Base-by-base conservation (phyloP, 352 stramenopile species). In the Phytophthora aleatoria region DNA sequence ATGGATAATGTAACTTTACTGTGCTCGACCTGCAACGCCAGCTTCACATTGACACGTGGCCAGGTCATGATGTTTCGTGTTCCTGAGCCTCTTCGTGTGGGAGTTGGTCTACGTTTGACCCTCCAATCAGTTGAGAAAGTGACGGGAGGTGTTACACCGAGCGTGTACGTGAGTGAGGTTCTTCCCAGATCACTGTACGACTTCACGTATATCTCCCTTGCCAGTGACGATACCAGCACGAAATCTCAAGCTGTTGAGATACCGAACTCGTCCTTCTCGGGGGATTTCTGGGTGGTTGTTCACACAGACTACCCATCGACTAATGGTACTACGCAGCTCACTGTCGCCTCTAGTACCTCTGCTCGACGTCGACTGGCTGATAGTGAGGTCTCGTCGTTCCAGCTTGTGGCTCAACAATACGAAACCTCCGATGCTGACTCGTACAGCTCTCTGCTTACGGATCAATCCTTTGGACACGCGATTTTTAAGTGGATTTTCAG, bases 221-320 rank as follows among this genome's bases (percentile, higher is more conserved):
- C 74, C 6, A 67, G 43, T 3, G 73, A 63, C 26, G 55, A 66
- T 15, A 35, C 41, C 65, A 57, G 36, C 48, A 63, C 13, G 7
- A 38, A 26, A 1, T 33, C 39, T 12, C 73, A 90, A 67, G 68
- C 73, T 4, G 69, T 94, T 2, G 64, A 81, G 39, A 57, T 94
- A 28, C 57, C 73, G 3, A 82, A 73, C 11, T 70, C 68, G 0
- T 90, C 84, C 12, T 76, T 89, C 49, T 76, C 85, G 3, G 86
- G 82, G 0, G 70, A 83, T 27, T 92, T 88, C 61, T 92, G 81
- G 81, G 81, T 92, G 24, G 77, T 90, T 57, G 76, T 94, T 36
- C 87, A 90, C 69, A 77, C 83, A 6, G 70, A 89, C 11, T 85
- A 87, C 41, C 74, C 74, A 28, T 61, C 71, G 2, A 72, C 57